phyloP scores from a whole-genome alignment of 768 basidiomycete species.

The Boletus pseudo-olivaceus region DNA sequence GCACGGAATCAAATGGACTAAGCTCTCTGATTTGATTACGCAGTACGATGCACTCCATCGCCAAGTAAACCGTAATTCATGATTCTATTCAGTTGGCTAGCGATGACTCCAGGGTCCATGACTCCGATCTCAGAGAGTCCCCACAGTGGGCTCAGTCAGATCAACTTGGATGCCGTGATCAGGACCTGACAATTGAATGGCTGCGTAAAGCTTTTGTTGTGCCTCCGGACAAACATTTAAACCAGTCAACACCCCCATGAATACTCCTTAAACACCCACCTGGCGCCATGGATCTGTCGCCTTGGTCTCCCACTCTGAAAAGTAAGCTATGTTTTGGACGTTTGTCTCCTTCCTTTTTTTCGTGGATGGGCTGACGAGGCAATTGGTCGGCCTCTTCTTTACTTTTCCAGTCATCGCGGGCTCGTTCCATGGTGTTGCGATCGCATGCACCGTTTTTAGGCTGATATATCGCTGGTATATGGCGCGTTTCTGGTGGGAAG shows the following conservation, averaged over 20 bases:
- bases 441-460: slow-evolving; percentile 24
- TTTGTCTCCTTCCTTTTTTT: background rate
- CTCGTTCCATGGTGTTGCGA: slow-evolving; percentile 19
- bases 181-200: background rate
- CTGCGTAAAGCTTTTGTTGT: background rate
- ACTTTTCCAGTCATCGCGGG: slow-evolving; percentile 13
- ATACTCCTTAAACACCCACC: background rate
- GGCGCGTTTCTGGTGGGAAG: slow-evolving; percentile 30
- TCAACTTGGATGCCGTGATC: slow-evolving; percentile 5
- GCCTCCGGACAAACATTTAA: slow-evolving; percentile 1
- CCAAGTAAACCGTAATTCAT: too few species aligned
- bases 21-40: too few species aligned
- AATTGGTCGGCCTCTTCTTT: background rate
- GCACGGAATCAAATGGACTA: too few species aligned
- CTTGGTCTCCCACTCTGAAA: slow-evolving; percentile 15
- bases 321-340: background rate
- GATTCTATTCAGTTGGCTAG: too few species aligned
- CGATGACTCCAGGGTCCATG: background rate
- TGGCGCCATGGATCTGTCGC: background rate
- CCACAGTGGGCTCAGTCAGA: too few species aligned
- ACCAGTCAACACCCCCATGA: background rate
- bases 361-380: background rate
- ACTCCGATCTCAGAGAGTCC: background rate
- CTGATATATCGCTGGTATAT: slow-evolving; percentile 19
- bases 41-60: too few species aligned